phyloP scores from a whole-genome alignment of 2,329 filamentous ascomycete species.

The Trichophyton rubrum region DNA sequence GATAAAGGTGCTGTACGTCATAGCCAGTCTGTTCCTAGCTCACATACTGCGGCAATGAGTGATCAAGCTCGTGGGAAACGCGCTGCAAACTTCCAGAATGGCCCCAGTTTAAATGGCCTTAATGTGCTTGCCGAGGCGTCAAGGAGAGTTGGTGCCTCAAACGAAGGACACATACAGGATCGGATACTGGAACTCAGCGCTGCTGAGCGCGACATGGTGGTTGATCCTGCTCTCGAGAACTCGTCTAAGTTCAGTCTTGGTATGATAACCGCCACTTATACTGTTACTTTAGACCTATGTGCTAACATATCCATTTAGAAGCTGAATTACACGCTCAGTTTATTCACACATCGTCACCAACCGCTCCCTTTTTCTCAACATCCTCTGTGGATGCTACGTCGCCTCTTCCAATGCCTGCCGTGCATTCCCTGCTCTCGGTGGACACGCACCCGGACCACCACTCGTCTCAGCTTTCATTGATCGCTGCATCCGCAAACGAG shows the following conservation, averaged over 20 bases:
- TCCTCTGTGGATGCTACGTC: constrained; percentile 6
- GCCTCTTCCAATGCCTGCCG: background rate
- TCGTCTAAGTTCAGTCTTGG: constrained; percentile 7
- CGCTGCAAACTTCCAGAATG: constrained; percentile 7
- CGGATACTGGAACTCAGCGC: constrained; percentile 21
- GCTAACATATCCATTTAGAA: background rate
- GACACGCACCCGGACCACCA: constrained; percentile 20
- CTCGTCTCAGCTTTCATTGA: constrained; percentile 33
- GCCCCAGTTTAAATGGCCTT: constrained; percentile 58
- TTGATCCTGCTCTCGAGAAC: constrained; percentile 32
- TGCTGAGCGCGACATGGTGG: constrained; percentile 23
- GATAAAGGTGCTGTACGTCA: constrained; percentile 23
- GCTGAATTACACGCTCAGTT: constrained; percentile 5
- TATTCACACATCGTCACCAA: background rate
- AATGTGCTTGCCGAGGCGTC: constrained; percentile 84
- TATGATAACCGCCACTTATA: background rate
- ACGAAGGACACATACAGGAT: constrained; percentile 34
- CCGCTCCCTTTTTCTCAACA: constrained; percentile 5
- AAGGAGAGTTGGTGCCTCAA: constrained; percentile 52
- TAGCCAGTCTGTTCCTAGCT: constrained; percentile 17
- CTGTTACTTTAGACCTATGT: background rate
- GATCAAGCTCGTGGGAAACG: constrained; percentile 37
- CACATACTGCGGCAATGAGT: constrained; percentile 10
- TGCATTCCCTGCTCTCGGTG: background rate
- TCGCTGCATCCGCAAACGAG: constrained; percentile 35